phyloP scores from a whole-genome alignment of 139 green algal species.

The Yamagishiella unicocca region DNA sequence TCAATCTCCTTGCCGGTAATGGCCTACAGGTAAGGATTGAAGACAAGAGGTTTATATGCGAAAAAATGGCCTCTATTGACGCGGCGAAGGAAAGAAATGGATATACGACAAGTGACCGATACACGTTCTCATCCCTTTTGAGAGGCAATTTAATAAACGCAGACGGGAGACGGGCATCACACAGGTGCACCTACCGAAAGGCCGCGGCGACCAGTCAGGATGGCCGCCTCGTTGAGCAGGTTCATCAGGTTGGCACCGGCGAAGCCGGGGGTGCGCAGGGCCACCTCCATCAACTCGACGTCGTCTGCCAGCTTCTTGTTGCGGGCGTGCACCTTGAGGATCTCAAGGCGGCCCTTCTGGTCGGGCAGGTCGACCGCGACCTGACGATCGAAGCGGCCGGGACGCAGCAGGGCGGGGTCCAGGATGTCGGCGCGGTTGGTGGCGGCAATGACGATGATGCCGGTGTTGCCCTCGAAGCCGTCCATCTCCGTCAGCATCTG shows the following conservation, averaged over 20 bases:
- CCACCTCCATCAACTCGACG: conserved; percentile 95
- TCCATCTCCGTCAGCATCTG: conserved; percentile 97
- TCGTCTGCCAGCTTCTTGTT: conserved; percentile 98
- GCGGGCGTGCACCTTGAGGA: conserved; percentile 93
- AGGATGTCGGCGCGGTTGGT: conserved; percentile 99
- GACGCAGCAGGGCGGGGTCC: conserved; percentile 97
- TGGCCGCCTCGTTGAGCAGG: conserved; percentile 99
- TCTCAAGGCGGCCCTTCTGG: conserved; percentile 94
- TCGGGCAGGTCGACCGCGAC: conserved; percentile 97
- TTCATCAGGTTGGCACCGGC: conserved; percentile 97
- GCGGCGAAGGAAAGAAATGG: no score
- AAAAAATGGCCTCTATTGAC: no score
- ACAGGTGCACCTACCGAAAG: conserved; percentile 65
- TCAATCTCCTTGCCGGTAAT: conserved; percentile 93
- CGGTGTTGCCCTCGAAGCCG: conserved; percentile 99
- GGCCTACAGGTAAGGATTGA: no score
- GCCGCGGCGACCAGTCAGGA: conserved; percentile 93
- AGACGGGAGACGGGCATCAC: no score
- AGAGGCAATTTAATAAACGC: no score
- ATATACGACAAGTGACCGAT: no score
- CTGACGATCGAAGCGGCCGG: conserved; percentile 98
- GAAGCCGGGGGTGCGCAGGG: conserved; percentile 94
- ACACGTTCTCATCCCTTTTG: no score
- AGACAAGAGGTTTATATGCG: no score
- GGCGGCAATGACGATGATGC: conserved; percentile 99